These are phyloP conservation scores for Suhomyces xylopsoci DNA, from an alignment of 805 yeast species.

Conservation along the genomic window DNA sequence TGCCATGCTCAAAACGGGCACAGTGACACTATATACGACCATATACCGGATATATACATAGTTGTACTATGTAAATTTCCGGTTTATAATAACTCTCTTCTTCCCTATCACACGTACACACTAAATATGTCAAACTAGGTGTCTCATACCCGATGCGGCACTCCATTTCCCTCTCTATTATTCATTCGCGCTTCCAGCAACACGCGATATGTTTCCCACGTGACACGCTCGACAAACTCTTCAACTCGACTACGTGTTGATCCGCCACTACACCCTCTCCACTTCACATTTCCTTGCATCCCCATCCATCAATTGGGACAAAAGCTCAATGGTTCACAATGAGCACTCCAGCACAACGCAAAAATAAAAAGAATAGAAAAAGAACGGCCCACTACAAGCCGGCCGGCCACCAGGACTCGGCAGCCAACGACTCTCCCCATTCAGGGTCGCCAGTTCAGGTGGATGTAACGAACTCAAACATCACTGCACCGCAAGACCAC, in stretches of 20 bases:
- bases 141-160: too few relatives aligned
- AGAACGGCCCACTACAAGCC: slow-evolving; percentile 2
- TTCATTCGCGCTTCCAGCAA: not conserved
- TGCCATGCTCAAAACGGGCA: not conserved
- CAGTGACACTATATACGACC: too few relatives aligned
- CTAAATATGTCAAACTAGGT: too few relatives aligned
- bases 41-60: too few relatives aligned
- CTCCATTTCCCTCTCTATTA: too few relatives aligned
- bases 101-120: too few relatives aligned
- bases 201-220: not conserved
- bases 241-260: slow-evolving; percentile 1
- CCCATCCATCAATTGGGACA: not conserved
- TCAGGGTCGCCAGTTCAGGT: not conserved
- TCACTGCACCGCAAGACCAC: not conserved
- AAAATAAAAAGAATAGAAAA: slow-evolving; percentile 1
- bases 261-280: not conserved
- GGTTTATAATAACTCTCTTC: too few relatives aligned
- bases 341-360: slow-evolving; percentile 3
- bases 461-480: not conserved
- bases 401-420: not conserved
- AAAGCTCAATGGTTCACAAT: not conserved
- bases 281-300: not conserved
- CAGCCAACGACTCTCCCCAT: not conserved
- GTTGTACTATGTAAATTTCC: too few relatives aligned
- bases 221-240: not conserved